Evolutionary conservation across 352 stramenopile species (phyloP).

Genomic region (Pythium vanterpoolii): DNA sequence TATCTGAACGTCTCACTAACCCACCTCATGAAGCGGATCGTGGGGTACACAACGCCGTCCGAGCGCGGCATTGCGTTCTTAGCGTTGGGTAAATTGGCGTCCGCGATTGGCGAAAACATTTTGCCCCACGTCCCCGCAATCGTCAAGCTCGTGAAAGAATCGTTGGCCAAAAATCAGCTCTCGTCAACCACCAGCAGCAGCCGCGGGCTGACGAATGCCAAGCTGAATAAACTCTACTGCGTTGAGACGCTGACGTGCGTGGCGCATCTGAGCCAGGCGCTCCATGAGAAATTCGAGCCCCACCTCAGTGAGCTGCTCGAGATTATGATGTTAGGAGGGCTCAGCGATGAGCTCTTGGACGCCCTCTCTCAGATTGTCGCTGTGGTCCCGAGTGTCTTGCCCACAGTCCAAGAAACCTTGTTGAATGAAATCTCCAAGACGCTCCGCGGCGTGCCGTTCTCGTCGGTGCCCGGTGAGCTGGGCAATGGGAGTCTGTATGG

Average conservation of each 20-base stretch:
- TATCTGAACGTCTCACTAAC: slow-evolving; percentile 86
- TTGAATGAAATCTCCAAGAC: slow-evolving; percentile 96
- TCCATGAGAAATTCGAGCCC: slow-evolving; percentile 59
- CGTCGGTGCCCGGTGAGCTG: slow-evolving; percentile 20
- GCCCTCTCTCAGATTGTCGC: slow-evolving; percentile 89
- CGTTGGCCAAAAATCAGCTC: slow-evolving; percentile 47
- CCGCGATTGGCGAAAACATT: slow-evolving; percentile 89
- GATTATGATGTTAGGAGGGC: slow-evolving; percentile 85
- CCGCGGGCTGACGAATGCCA: slow-evolving; percentile 30
- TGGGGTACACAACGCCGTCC: slow-evolving; percentile 41
- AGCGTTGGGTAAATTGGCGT: slow-evolving; percentile 89
- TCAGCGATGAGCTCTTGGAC: slow-evolving; percentile 94
- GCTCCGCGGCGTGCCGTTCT: slow-evolving; percentile 84
- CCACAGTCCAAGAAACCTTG: slow-evolving; percentile 92
- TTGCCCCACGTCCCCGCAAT: slow-evolving; percentile 80
- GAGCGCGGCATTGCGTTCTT: slow-evolving; percentile 89
- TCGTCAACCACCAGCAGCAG: slow-evolving; percentile 16
- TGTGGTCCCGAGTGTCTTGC: slow-evolving; percentile 86
- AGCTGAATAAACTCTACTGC: slow-evolving; percentile 78
- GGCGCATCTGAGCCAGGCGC: slow-evolving; percentile 62
- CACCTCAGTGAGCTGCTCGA: slow-evolving; percentile 77
- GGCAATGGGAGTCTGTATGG: slow-evolving; percentile 4
- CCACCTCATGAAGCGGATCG: slow-evolving; percentile 85
- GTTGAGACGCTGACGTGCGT: slow-evolving; percentile 82
- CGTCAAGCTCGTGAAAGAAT: slow-evolving; percentile 73